Percentiles rank a stretch among this genome's conserved stretches.
phyloP scores from a whole-genome alignment of 1,284 basidiomycete species.

The Sanghuangporus weigelae region DNA sequence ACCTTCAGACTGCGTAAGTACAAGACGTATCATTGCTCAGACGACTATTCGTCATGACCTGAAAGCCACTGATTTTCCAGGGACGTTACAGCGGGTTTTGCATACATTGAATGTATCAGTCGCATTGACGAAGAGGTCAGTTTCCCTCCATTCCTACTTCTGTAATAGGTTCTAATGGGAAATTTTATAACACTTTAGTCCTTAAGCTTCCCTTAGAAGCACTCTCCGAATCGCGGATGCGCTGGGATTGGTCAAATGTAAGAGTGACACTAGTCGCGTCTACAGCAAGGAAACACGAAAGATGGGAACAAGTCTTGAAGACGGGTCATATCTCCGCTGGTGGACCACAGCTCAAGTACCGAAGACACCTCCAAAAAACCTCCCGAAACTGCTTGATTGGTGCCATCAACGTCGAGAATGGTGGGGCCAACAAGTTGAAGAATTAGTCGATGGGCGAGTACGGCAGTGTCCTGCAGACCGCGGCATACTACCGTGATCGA shows the following conservation, averaged over 20 bases:
- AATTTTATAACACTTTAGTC: no score
- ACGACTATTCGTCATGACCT: slow-evolving; percentile 41
- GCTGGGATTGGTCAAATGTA: slow-evolving; percentile 72
- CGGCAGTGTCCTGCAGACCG: slow-evolving; percentile 81
- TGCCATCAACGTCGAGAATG: slow-evolving; percentile 93
- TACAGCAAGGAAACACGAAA: slow-evolving; percentile 67
- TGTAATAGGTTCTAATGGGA: no score
- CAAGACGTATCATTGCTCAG: slow-evolving; percentile 61
- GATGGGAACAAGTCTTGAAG: slow-evolving; percentile 55
- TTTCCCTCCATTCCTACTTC: slow-evolving; percentile 5
- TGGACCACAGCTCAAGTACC: slow-evolving; percentile 99
- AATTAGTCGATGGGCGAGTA: slow-evolving; percentile 89
- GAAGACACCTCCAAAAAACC: slow-evolving; percentile 98
- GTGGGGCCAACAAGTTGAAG: slow-evolving; percentile 93
- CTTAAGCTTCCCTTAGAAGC: slow-evolving; percentile 44
- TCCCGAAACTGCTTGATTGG: slow-evolving; percentile 98
- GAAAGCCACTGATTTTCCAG: slow-evolving; percentile 39
- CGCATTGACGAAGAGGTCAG: slow-evolving; percentile 55
- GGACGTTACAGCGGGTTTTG: slow-evolving; percentile 48
- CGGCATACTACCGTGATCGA: slow-evolving; percentile 82
- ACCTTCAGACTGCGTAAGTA: slow-evolving; percentile 59
- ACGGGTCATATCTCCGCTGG: slow-evolving; percentile 85
- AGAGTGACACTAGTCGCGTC: slow-evolving; percentile 62
- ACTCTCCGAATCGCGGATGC: slow-evolving; percentile 56
- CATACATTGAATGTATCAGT: slow-evolving; percentile 55